Evolutionary conservation across 495 filamentous ascomycete genomes (phyloP).

Genomic region (Haplographium delicatum): DNA sequence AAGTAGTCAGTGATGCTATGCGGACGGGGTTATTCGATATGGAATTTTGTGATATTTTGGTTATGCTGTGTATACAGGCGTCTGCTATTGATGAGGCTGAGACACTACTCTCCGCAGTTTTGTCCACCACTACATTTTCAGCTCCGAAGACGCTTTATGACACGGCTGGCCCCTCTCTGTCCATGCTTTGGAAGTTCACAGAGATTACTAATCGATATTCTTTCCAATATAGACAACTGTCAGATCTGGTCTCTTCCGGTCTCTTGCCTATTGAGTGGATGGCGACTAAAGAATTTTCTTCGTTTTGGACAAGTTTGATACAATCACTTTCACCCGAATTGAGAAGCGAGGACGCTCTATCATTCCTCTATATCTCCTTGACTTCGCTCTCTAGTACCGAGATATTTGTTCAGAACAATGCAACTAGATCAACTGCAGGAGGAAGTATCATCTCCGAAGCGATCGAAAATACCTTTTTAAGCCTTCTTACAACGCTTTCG

Average conservation of each 20-base stretch:
- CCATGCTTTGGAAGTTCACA: constrained; percentile 28
- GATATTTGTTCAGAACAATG: no score
- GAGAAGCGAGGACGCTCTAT: constrained; percentile 29
- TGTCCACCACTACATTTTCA: constrained; percentile 31
- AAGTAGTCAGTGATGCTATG: constrained; percentile 52
- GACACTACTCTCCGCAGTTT: constrained; percentile 31
- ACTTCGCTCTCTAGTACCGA: constrained; percentile 23
- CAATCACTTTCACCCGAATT: constrained; percentile 26
- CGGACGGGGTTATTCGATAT: constrained; percentile 39
- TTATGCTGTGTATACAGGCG: constrained; percentile 36
- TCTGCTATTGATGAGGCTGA: constrained; percentile 36
- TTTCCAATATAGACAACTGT: constrained; percentile 33
- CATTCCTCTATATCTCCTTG: constrained; percentile 32
- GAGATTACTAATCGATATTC: constrained; percentile 21
- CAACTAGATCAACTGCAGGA: no score
- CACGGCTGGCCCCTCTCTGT: constrained; percentile 18
- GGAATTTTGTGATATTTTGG: constrained; percentile 32
- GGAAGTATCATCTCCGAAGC: constrained; percentile 22
- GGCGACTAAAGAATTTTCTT: constrained; percentile 33
- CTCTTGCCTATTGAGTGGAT: constrained; percentile 40
- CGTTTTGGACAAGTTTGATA: constrained; percentile 32
- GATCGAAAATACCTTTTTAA: constrained; percentile 29
- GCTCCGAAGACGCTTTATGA: constrained; percentile 29
- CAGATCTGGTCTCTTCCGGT: constrained; percentile 28
- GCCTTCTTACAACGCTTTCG: constrained; percentile 31